Conservation (phyloP, 352 stramenopile genomes). For the Phytophthora foliorum region DNA sequence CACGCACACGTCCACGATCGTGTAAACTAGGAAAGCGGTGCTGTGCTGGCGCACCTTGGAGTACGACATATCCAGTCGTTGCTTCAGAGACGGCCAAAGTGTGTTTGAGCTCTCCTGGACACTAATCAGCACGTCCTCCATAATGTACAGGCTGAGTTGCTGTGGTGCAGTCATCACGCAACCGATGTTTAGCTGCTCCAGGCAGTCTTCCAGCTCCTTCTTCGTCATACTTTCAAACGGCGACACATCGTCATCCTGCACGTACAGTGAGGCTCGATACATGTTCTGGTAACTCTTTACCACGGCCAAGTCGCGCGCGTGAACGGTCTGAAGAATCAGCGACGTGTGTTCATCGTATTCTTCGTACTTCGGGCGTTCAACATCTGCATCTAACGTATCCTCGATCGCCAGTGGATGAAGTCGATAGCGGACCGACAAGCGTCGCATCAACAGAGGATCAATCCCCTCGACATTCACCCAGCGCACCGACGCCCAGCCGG, state of each 20-base stretch:
- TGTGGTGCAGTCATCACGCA: slow-evolving; percentile 79
- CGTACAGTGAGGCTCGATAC: slow-evolving; percentile 76
- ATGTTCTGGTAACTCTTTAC: slow-evolving; percentile 80
- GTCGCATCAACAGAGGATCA: slow-evolving; percentile 70
- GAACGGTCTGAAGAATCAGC: slow-evolving; percentile 75
- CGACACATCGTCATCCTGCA: slow-evolving; percentile 55
- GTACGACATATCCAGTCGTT: slow-evolving; percentile 79
- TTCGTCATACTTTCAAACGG: slow-evolving; percentile 75
- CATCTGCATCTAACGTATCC: slow-evolving; percentile 81
- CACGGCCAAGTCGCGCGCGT: slow-evolving; percentile 57
- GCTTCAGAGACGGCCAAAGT: slow-evolving; percentile 67
- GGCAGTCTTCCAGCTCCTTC: slow-evolving; percentile 63
- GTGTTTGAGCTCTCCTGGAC: slow-evolving; percentile 64
- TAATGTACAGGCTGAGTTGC: slow-evolving; percentile 82
- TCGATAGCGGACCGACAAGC: slow-evolving; percentile 87
- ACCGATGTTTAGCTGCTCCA: slow-evolving; percentile 67
- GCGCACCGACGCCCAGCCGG: slow-evolving; percentile 74
- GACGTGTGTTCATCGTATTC: slow-evolving; percentile 88
- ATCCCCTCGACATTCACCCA: slow-evolving; percentile 86
- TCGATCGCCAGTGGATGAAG: slow-evolving; percentile 88
- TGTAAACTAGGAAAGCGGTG: slow-evolving; percentile 78
- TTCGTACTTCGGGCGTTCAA: slow-evolving; percentile 87
- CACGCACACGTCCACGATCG: slow-evolving; percentile 85
- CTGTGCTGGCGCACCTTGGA: slow-evolving; percentile 84
- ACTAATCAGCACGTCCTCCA: slow-evolving; percentile 80